These are phyloP conservation scores for Grosmannia serpens DNA, from an alignment of 2,329 filamentous ascomycete species.

Conservation along the genomic window DNA sequence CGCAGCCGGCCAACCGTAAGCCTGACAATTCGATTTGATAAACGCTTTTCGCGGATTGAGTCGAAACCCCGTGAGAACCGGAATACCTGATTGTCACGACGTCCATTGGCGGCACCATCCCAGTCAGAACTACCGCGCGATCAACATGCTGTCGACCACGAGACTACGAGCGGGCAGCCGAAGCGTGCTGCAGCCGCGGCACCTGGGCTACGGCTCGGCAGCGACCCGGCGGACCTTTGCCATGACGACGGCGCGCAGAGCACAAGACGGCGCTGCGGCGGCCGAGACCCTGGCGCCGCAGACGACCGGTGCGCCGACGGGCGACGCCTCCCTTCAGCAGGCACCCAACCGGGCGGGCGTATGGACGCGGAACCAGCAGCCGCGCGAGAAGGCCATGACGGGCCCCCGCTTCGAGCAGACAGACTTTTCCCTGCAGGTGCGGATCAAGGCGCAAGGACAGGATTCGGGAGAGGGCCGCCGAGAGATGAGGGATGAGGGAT, in stretches of 20 bases:
- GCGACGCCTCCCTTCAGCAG: constrained; percentile 48
- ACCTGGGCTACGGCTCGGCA: constrained; percentile 16
- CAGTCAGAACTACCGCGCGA: background rate
- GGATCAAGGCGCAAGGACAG: background rate
- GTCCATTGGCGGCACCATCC: background rate
- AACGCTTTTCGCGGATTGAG: background rate
- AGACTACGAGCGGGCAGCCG: constrained; percentile 26
- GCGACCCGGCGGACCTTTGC: constrained; percentile 33
- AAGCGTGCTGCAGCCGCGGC: constrained; percentile 28
- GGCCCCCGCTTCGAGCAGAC: constrained; percentile 97
- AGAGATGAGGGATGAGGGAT: background rate
- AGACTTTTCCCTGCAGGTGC: constrained; percentile 81
- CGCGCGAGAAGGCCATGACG: constrained; percentile 73
- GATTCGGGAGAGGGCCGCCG: background rate
- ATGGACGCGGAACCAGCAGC: constrained; percentile 81
- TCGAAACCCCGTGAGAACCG: background rate
- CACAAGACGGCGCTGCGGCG: constrained; percentile 29
- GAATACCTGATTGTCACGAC: background rate
- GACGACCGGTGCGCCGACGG: constrained; percentile 27
- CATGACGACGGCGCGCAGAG: constrained; percentile 34
- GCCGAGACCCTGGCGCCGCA: constrained; percentile 28
- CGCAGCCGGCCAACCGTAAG: constrained; percentile 7
- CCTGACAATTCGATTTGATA: constrained; percentile 6
- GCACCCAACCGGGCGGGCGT: constrained; percentile 72
- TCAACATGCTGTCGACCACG: constrained; percentile 34